Conservation (phyloP, 257 asterid genomes). For the Solanum chiquidenum region DNA sequence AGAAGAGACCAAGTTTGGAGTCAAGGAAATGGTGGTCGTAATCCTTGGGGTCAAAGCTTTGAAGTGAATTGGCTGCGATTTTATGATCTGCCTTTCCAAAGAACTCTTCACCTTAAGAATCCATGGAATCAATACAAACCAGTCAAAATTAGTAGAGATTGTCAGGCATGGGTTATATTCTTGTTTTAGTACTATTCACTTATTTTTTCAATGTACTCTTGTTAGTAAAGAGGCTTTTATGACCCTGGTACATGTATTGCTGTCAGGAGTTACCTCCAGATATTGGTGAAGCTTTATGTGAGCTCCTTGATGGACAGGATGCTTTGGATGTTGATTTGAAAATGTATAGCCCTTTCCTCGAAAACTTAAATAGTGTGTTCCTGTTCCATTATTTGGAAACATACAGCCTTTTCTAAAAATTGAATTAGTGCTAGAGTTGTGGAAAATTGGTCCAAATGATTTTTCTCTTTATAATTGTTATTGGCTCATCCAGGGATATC, state of each 20-base stretch:
- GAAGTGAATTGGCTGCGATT: constrained; percentile 77
- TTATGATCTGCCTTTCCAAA: constrained; percentile 71
- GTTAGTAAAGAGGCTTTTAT: constrained; percentile 2
- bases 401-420: background rate
- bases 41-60: constrained; percentile 92
- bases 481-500: constrained; percentile 47
- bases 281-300: constrained; percentile 90
- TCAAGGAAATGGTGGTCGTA: constrained; percentile 60
- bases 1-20: constrained; percentile 79
- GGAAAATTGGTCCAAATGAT: background rate
- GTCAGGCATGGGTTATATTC: constrained; percentile 48
- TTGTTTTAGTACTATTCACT: background rate
- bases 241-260: constrained; percentile 14
- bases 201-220: background rate
- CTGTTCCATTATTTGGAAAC: constrained; percentile 1
- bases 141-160: constrained; percentile 92
- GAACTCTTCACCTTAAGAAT: constrained; percentile 84
- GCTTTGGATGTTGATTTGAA: constrained; percentile 32
- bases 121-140: constrained; percentile 87
- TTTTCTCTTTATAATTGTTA: background rate
- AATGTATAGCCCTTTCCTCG: constrained; percentile 12
- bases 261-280: constrained; percentile 83
- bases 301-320: constrained; percentile 66
- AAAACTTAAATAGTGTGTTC: background rate
- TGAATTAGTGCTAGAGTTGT: background rate